Base-by-base conservation (phyloP, 2,329 filamentous ascomycete species). In the Pestalotiopsis sp. region DNA sequence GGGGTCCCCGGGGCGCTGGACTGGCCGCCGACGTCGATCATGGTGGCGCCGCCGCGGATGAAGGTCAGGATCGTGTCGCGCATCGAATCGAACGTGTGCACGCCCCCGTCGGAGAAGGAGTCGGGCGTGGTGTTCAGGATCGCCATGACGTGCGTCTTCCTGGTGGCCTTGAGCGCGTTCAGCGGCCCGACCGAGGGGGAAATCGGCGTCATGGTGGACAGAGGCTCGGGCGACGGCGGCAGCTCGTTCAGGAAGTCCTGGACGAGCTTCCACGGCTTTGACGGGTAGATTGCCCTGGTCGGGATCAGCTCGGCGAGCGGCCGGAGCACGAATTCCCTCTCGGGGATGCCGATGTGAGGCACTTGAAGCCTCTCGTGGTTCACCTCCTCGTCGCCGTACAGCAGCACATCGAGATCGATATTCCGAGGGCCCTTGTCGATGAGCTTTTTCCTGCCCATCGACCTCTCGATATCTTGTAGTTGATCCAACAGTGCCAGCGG, bases 111-210 rank as follows among this genome's bases (percentile, higher is more conserved):
- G 1, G 95, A 98, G 83, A 99, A 99, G 11, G 95, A 98, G 81
- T 99, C 95, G 0, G 95, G 95, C 0, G 96, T 98, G 65, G 97
- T 83, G 80, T 99, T 99, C 60, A 98, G 85, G 71, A 99, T 97
- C 67, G 93, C 93, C 96, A 99, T 99, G 73, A 98, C 82, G 60
- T 90, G 89, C 0, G 95, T 98, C 66, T 83, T 85, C 62, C 91
- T 87, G 60, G 85, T 83, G 6, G 85, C 81, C 39, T 83, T 81
- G 38, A 89, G 81, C 20, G 92, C 85, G 64, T 88, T 87, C 52
- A 96, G 81, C 1, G 89, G 83, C 12, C 85, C 79, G 49, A 86
- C 77, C 5, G 78, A 78, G 5, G 79, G 60, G 2, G 84, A 85
- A 45, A 91, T 78, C 2, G 88, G 88, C 1, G 88, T 90, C 65